Conservation (phyloP, 140 eudicot species). For the Stevia rebaudiana region DNA sequence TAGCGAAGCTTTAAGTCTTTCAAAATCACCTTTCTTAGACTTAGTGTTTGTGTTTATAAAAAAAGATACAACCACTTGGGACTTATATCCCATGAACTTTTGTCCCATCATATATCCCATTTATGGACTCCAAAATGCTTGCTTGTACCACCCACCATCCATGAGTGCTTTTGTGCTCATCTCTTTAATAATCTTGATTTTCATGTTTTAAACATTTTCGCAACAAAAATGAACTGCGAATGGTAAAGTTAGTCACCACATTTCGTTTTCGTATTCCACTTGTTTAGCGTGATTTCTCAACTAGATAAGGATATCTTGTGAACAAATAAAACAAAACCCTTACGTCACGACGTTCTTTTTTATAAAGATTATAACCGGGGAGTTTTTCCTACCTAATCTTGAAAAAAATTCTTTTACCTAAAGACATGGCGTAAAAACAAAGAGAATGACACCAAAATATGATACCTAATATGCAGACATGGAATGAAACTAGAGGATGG, state of each 20-base stretch:
- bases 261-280: constrained; percentile 1
- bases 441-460: constrained; percentile 39
- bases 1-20: constrained; percentile 37
- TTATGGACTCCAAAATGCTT: constrained; percentile 15
- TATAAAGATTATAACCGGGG: constrained; percentile 5
- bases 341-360: constrained; percentile 17
- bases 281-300: not conserved
- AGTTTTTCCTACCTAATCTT: constrained; percentile 22
- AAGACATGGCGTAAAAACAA: constrained; percentile 37
- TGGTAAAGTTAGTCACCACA: not conserved
- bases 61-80: constrained; percentile 38
- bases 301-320: constrained; percentile 6
- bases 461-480: constrained; percentile 44
- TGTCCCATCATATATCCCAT: constrained; percentile 25
- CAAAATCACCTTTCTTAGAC: constrained; percentile 35
- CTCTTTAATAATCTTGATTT: constrained; percentile 10
- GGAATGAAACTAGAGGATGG: constrained; percentile 37
- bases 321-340: not conserved
- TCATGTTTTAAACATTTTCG: constrained; percentile 7
- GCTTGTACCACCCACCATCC: constrained; percentile 25
- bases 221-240: not conserved
- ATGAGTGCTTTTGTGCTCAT: constrained; percentile 27
- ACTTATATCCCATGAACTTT: constrained; percentile 37
- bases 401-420: constrained; percentile 18
- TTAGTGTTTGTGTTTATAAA: constrained; percentile 37